phyloP scores from a whole-genome alignment of 2,329 filamentous ascomycete species.

The Ceratocystis papillata region DNA sequence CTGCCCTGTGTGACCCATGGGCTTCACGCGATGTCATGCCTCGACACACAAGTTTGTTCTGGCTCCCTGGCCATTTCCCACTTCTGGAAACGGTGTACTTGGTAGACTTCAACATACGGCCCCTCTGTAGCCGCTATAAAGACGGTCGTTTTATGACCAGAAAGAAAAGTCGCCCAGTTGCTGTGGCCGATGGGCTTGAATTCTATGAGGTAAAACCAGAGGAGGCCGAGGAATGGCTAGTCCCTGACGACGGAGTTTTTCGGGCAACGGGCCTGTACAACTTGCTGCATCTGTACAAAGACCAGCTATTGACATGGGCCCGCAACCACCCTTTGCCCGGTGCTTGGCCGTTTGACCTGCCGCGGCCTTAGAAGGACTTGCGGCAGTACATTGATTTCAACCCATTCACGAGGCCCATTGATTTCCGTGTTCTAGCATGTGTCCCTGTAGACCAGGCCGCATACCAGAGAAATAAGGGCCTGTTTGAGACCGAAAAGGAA shows the following conservation, averaged over 20 bases:
- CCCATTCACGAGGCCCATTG: not conserved
- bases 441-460: conserved; percentile 7
- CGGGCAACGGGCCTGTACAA: not conserved
- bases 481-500: not conserved
- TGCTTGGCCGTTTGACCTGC: conserved; percentile 5
- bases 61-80: conserved; percentile 4
- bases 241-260: conserved; percentile 1
- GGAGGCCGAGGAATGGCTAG: not conserved
- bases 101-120: not conserved
- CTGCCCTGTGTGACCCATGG: conserved; percentile 10
- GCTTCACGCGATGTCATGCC: conserved; percentile 12
- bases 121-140: not conserved
- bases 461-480: conserved; percentile 2
- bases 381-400: conserved; percentile 12
- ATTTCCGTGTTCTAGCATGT: conserved; percentile 5
- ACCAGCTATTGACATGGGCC: conserved; percentile 12
- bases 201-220: conserved; percentile 11
- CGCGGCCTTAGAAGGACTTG: conserved; percentile 8
- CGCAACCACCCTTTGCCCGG: not conserved
- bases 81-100: not conserved
- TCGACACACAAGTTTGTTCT: conserved; percentile 7
- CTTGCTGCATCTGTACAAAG: conserved; percentile 14
- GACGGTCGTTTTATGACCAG: not conserved
- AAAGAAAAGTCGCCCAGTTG: not conserved
- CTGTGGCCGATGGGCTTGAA: conserved; percentile 7